A percentile compares a stretch with the other conserved stretches of the same genome.
Evolutionary conservation across 1,284 basidiomycete genomes (phyloP).

Genomic region (Porodaedalea pini): DNA sequence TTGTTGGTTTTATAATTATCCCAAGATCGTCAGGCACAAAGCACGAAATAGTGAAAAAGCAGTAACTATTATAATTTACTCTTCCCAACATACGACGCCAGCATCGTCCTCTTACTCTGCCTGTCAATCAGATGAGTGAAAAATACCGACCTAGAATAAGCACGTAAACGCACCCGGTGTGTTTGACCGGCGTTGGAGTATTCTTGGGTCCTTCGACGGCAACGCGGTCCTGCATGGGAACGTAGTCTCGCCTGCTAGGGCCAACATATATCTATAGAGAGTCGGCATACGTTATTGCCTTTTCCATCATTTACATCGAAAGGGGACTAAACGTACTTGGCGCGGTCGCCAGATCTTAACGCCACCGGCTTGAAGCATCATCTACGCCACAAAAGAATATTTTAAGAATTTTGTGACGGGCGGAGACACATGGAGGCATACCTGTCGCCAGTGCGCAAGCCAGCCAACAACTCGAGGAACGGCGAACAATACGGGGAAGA

Average conservation of each 20-base stretch:
- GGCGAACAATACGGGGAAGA: constrained; percentile 87
- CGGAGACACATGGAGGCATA: constrained; percentile 26
- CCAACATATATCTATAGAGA: constrained; percentile 68
- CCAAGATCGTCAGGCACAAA: not conserved
- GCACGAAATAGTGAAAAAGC: constrained; percentile 1
- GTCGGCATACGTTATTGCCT: not conserved
- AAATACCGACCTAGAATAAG: constrained; percentile 12
- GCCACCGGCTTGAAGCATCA: constrained; percentile 83
- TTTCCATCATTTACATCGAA: constrained; percentile 15
- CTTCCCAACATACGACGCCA: constrained; percentile 68
- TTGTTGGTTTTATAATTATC: constrained; percentile 5
- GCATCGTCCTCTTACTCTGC: constrained; percentile 72
- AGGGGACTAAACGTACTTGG: constrained; percentile 46
- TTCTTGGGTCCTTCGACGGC: constrained; percentile 49
- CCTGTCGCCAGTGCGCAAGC: constrained; percentile 85
- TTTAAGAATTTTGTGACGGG: not conserved
- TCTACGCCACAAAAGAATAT: constrained; percentile 38
- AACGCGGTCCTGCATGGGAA: constrained; percentile 57
- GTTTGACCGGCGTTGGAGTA: constrained; percentile 63
- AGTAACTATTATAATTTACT: constrained; percentile 42
- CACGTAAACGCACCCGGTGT: constrained; percentile 61
- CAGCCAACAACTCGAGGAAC: constrained; percentile 87
- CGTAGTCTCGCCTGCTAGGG: constrained; percentile 65
- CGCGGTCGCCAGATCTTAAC: constrained; percentile 90
- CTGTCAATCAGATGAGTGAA: constrained; percentile 35